Evolutionary conservation across 2,329 filamentous ascomycete genomes (phyloP), one percentile per base, ranked within the genome.

Genomic region (Teratosphaeria destructans): DNA sequence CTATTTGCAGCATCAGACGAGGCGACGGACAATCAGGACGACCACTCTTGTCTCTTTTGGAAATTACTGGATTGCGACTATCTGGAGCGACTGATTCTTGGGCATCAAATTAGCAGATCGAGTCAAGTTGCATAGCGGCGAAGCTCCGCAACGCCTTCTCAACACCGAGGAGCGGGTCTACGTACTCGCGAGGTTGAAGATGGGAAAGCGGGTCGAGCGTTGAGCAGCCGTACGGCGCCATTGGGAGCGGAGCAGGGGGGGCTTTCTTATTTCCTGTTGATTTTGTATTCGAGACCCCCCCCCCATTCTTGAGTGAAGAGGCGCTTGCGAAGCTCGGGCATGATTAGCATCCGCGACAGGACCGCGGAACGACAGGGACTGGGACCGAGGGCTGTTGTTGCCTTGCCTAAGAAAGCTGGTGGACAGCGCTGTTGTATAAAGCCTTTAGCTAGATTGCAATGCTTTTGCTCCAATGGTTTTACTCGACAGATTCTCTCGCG

Each of bases 111-210:
- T 56, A 56, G 2, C 56, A 52, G 54, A 37, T 49, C 43, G 23
- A 49, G n/a, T 49, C 53, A 47, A 49, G 34, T 61, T 62, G 58
- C 58, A 55, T 58, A 54, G 35, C 54, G 35, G 55, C 57, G 26
- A 39, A 59, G 62, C 59, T 59, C 55, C 59, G 53, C 60, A 26
- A 37, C 55, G 39, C 47, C 12, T 55, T 55, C 54, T 59, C 62
- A 61, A 56, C 58, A 63, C 62, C 62, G 62, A 63, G 60, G 62
- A 63, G 62, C 60, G 54, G 58, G 29, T 49, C 59, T 56, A 55
- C 57, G 37, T 58, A 47, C 32, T 49, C 64, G 68, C 66, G 71
- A 73, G 71, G 70, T 73, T 73, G 66, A 73, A 72, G 68, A 60
- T 69, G 66, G 64, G 63, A 63, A 62, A 56, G 59, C 62, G 53